A percentile compares a stretch with the other conserved stretches of the same genome.
Conservation (phyloP, 345 rosid genomes). For the Adansonia digitata region DNA sequence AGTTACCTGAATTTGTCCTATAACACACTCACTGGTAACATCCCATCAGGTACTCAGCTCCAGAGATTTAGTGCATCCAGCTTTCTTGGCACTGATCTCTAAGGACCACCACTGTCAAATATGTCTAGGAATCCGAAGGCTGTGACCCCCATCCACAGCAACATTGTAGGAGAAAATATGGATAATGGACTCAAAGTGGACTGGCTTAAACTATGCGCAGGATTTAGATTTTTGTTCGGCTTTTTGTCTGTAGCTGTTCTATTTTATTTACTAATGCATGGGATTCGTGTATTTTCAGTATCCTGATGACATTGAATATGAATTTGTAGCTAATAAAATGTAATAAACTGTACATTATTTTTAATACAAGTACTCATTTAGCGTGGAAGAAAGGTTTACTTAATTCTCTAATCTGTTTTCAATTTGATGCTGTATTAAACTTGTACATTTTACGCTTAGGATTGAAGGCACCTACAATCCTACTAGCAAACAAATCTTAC, state of each 20-base stretch:
- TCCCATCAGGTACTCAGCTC: conserved; percentile 12
- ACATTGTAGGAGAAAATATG: neutral
- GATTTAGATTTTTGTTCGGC: neutral
- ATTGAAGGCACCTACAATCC: no score
- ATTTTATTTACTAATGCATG: no score
- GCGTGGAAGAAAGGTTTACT: neutral
- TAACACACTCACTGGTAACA: conserved; percentile 15
- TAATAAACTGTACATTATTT: neutral
- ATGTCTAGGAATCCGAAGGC: neutral
- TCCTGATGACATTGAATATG: neutral
- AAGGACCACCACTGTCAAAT: neutral
- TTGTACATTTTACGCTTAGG: no score
- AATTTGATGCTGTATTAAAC: neutral
- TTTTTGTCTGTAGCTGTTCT: neutral
- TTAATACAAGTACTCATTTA: neutral
- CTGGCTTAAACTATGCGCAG: neutral
- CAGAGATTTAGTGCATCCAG: neutral
- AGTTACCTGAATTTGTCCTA: conserved; percentile 19
- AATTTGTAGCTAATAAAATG: neutral
- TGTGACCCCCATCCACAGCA: neutral
- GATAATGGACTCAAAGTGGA: neutral
- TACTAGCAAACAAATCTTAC: no score
- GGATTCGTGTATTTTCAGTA: neutral
- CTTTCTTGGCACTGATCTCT: neutral
- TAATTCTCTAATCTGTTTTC: neutral